Conservation (phyloP, 192 early-diverging fungal species). For the Phycomyces blakesleeanus region DNA sequence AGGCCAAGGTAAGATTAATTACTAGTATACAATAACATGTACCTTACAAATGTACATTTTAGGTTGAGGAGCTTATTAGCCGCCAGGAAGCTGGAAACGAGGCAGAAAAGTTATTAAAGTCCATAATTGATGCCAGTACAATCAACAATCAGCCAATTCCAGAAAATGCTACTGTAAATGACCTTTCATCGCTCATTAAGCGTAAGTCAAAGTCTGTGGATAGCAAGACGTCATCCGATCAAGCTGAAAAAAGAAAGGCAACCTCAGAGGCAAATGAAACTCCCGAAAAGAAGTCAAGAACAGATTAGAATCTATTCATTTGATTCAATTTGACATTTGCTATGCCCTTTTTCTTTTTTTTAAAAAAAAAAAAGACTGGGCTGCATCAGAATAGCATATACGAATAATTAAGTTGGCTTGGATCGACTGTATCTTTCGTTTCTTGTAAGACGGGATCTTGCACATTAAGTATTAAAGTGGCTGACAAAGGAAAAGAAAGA, state of each 20-base stretch:
- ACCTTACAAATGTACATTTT: no score
- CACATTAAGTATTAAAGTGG: no score
- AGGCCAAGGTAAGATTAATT: slow-evolving; percentile 57
- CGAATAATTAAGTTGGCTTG: no score
- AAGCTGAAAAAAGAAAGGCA: no score
- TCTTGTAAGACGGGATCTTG: no score
- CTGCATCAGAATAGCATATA: no score
- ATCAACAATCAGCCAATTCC: slow-evolving; percentile 5
- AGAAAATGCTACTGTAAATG: slow-evolving; percentile 36
- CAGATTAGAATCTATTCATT: not conserved
- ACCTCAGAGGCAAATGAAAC: not conserved
- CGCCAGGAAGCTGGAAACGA: slow-evolving; percentile 33
- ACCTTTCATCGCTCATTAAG: slow-evolving; percentile 49
- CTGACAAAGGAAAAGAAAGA: no score
- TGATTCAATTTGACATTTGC: no score
- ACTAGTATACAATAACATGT: no score
- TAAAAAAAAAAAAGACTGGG: no score
- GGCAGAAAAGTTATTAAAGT: slow-evolving; percentile 16
- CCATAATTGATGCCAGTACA: slow-evolving; percentile 7
- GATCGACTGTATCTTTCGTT: no score
- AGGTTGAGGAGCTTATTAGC: slow-evolving; percentile 38
- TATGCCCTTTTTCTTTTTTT: no score
- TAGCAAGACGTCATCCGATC: not conserved
- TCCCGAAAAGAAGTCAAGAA: slow-evolving; percentile 6
- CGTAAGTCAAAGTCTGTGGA: slow-evolving; percentile 18